Conservation (phyloP, 306 rosid species). For the Betula pendula region DNA sequence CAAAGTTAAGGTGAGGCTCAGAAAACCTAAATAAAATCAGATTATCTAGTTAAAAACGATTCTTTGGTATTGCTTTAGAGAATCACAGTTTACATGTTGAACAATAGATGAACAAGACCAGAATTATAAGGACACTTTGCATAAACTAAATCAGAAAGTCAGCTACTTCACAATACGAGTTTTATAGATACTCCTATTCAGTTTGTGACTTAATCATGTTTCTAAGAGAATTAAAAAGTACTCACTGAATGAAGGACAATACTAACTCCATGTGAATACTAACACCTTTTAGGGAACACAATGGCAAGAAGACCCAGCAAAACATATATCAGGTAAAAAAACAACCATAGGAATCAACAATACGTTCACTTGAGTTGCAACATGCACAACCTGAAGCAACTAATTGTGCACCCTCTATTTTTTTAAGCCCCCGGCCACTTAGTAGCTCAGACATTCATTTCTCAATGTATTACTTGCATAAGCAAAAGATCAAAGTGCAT, state of each 20-base stretch:
- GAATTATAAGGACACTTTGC: background rate
- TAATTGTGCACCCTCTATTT: background rate
- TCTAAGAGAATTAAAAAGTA: background rate
- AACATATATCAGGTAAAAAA: background rate
- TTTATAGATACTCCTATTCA: background rate
- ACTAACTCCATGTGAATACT: background rate
- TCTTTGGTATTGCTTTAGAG: background rate
- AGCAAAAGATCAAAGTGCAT: slow-evolving; percentile 7
- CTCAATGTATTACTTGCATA: slow-evolving; percentile 14
- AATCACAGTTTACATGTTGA: background rate
- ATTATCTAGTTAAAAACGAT: background rate
- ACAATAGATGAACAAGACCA: background rate
- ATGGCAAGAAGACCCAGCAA: background rate
- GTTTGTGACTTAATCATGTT: background rate
- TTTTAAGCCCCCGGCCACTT: slow-evolving; percentile 17
- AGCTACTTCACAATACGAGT: background rate
- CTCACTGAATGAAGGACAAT: background rate
- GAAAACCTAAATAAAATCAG: background rate
- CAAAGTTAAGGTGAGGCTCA: background rate
- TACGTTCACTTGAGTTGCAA: slow-evolving; percentile 3
- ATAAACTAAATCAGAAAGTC: background rate
- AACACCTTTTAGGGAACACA: background rate
- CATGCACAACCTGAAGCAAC: slow-evolving; percentile 17
- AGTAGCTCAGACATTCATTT: slow-evolving; percentile 17
- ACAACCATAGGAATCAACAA: background rate